These are phyloP conservation scores for Haplosporangium gracile DNA, from an alignment of 192 early-diverging fungal species.

Conservation along the genomic window DNA sequence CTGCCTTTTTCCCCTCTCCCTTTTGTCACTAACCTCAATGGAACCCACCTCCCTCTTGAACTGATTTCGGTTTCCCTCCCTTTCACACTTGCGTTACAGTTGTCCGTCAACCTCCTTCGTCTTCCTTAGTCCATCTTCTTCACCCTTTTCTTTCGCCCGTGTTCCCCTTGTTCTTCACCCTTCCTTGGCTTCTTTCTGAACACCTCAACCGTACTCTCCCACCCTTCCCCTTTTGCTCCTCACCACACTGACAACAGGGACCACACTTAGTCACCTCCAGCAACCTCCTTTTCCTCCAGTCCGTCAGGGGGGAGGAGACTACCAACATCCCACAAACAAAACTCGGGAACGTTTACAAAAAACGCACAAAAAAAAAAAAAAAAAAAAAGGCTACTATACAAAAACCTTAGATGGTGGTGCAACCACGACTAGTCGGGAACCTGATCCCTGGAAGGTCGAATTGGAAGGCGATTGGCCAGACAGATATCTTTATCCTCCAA, in stretches of 20 bases:
- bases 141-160: background rate
- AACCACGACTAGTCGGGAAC: slow-evolving; percentile 42
- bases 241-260: no score
- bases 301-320: no score
- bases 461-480: slow-evolving; percentile 37
- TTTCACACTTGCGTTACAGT: background rate
- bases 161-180: background rate
- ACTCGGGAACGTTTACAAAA: no score
- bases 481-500: slow-evolving; percentile 40
- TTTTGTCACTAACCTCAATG: background rate
- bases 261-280: no score
- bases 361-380: background rate
- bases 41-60: background rate
- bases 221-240: no score
- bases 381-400: background rate
- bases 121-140: background rate
- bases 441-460: slow-evolving; percentile 36
- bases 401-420: slow-evolving; percentile 25
- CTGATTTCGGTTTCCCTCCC: background rate
- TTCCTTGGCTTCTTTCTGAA: no score
- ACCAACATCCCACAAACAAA: no score
- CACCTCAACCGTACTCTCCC: no score
- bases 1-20: background rate
- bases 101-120: background rate
- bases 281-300: no score